phyloP scores from a whole-genome alignment of 495 filamentous ascomycete species.

The Xylaria castorea region DNA sequence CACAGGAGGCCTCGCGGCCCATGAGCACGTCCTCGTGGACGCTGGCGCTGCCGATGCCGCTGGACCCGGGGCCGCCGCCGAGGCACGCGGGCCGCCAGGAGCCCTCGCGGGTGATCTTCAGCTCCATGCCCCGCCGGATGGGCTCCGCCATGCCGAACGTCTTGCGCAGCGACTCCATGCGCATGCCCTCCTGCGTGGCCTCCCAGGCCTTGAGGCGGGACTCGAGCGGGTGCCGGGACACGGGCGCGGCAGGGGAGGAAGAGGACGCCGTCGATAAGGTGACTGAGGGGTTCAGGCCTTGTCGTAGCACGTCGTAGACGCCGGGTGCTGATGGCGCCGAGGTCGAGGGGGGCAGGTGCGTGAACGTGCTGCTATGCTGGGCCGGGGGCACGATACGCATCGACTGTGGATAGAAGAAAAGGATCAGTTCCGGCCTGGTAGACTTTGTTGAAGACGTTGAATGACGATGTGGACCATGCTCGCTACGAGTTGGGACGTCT shows the following conservation, averaged over 20 bases:
- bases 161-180: slow-evolving; percentile 85
- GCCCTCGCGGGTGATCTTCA: slow-evolving; percentile 73
- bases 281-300: slow-evolving; percentile 69
- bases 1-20: slow-evolving; percentile 75
- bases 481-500: not conserved
- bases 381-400: slow-evolving; percentile 83
- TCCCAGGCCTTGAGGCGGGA: slow-evolving; percentile 83
- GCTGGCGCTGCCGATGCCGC: slow-evolving; percentile 41
- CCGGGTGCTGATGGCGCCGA: slow-evolving; percentile 89
- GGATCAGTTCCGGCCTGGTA: slow-evolving; percentile 34
- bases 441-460: slow-evolving; percentile 9
- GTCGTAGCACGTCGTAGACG: slow-evolving; percentile 88
- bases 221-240: slow-evolving; percentile 88
- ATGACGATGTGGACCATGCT: slow-evolving; percentile 26
- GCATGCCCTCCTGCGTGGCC: slow-evolving; percentile 80
- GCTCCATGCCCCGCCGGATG: slow-evolving; percentile 91
- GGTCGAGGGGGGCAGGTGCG: slow-evolving; percentile 60
- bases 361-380: slow-evolving; percentile 63
- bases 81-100: slow-evolving; percentile 59
- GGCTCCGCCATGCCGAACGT: slow-evolving; percentile 94
- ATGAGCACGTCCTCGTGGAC: slow-evolving; percentile 82
- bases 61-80: slow-evolving; percentile 38
- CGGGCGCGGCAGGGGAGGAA: slow-evolving; percentile 48
- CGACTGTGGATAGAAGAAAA: slow-evolving; percentile 60
- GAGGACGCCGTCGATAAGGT: slow-evolving; percentile 53